These are phyloP conservation scores for Blastobotrys peoriensis DNA, from an alignment of 805 yeast species.

Conservation along the genomic window DNA sequence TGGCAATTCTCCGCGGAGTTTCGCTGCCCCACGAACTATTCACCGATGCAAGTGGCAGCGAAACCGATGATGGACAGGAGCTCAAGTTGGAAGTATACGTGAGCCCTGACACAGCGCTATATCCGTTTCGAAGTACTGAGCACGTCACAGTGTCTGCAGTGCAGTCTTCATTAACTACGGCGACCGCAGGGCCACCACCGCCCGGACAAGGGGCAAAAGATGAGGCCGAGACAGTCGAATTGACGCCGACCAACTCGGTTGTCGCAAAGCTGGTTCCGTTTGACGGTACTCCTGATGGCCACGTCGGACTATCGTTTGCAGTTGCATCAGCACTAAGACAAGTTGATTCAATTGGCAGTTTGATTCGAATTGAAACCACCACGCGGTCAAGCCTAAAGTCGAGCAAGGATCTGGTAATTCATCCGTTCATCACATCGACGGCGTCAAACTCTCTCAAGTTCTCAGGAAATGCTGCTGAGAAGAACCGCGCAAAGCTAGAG, in stretches of 20 bases:
- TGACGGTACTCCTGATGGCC: constrained; percentile 29
- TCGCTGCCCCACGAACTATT: constrained; percentile 47
- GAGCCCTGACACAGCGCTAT: constrained; percentile 36
- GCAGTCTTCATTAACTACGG: constrained; percentile 6
- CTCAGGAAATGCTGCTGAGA: background rate
- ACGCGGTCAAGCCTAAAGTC: constrained; percentile 21
- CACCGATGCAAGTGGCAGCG: background rate
- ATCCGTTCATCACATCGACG: constrained; percentile 43
- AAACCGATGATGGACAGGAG: constrained; percentile 16
- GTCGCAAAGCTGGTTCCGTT: constrained; percentile 46
- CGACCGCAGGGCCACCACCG: background rate
- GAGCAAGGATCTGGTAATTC: constrained; percentile 41
- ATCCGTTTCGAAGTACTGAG: constrained; percentile 29
- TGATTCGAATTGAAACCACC: constrained; percentile 47
- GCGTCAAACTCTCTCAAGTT: constrained; percentile 16
- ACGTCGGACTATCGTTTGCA: constrained; percentile 48
- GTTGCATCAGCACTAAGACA: constrained; percentile 54
- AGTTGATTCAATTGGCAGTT: constrained; percentile 44
- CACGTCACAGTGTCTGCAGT: constrained; percentile 31
- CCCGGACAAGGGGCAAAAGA: constrained; percentile 4
- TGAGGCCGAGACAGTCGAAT: constrained; percentile 3
- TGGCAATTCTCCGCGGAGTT: constrained; percentile 45
- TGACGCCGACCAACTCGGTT: constrained; percentile 33
- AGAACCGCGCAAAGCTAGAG: constrained; percentile 11
- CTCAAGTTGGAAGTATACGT: constrained; percentile 39